Evolutionary conservation across 176 grass and related monocot species (phyloP).

Genomic region (Triticum timopheevii): DNA sequence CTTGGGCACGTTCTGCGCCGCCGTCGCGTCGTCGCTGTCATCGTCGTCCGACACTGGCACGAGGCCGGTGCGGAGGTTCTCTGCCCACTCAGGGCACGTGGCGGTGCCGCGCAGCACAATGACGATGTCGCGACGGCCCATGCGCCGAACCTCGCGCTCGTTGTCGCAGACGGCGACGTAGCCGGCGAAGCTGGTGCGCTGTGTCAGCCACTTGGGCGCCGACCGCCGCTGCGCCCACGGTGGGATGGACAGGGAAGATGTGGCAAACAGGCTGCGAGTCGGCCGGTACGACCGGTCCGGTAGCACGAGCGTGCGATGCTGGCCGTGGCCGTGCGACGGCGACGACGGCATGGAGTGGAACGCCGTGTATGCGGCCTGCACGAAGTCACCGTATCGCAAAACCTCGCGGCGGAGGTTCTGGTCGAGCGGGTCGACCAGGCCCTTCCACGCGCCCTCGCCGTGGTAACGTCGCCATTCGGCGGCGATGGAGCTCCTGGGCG

Average conservation of each 20-base stretch:
- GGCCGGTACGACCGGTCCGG: constrained; percentile 57
- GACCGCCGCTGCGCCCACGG: constrained; percentile 42
- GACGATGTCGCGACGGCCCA: constrained; percentile 75
- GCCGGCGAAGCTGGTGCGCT: constrained; percentile 65
- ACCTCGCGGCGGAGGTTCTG: constrained; percentile 72
- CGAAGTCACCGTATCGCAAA: constrained; percentile 68
- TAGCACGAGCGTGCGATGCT: constrained; percentile 36
- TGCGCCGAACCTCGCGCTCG: constrained; percentile 58
- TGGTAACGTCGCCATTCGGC: constrained; percentile 53
- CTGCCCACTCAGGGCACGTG: constrained; percentile 75
- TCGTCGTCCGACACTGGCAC: constrained; percentile 29
- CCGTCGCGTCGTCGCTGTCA: background rate
- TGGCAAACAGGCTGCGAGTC: constrained; percentile 66
- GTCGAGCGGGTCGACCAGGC: constrained; percentile 69
- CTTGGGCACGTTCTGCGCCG: constrained; percentile 30
- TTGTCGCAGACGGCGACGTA: constrained; percentile 73
- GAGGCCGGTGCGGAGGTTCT: constrained; percentile 66
- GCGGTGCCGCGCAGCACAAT: constrained; percentile 79
- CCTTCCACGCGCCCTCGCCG: constrained; percentile 52
- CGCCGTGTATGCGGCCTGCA: constrained; percentile 59
- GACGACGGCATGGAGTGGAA: constrained; percentile 57
- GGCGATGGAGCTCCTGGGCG: constrained; percentile 55
- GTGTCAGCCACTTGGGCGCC: constrained; percentile 33
- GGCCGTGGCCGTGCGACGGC: background rate
- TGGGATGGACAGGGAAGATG: constrained; percentile 56